phyloP scores from a whole-genome alignment of 1,284 basidiomycete species.

The Hemileia vastatrix region DNA sequence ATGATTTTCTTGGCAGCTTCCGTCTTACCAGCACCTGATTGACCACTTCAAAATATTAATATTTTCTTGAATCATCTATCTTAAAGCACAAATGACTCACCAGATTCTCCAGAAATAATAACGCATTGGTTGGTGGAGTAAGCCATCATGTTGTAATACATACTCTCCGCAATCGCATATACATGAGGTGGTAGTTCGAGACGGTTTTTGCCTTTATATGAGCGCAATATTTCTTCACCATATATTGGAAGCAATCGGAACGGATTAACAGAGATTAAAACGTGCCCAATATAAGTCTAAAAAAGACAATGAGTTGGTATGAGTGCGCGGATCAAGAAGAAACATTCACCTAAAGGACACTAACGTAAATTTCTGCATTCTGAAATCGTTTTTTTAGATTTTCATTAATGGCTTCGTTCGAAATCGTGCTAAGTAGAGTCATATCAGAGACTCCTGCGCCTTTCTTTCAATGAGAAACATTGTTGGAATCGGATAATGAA shows the following conservation, averaged over 20 bases:
- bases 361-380: conserved; percentile 82
- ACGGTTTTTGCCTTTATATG: conserved; percentile 93
- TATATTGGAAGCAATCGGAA: conserved; percentile 84
- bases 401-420: conserved; percentile 95
- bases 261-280: conserved; percentile 96
- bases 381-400: conserved; percentile 95
- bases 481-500: background rate
- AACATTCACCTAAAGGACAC: conserved; percentile 25
- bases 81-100: conserved; percentile 35
- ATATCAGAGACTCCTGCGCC: conserved; percentile 90
- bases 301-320: background rate
- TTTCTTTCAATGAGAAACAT: conserved; percentile 25
- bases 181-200: conserved; percentile 97
- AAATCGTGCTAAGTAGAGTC: conserved; percentile 93
- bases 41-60: background rate
- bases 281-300: conserved; percentile 88
- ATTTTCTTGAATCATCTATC: conserved; percentile 38
- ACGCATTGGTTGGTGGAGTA: conserved; percentile 99
- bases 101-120: conserved; percentile 95
- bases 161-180: conserved; percentile 89
- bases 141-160: conserved; percentile 99
- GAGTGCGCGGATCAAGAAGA: background rate
- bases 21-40: conserved; percentile 77
- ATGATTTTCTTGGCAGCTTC: conserved; percentile 98
- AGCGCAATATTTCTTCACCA: conserved; percentile 70